Conservation (phyloP, 306 rosid genomes). For the Trichosanthes truncata region DNA sequence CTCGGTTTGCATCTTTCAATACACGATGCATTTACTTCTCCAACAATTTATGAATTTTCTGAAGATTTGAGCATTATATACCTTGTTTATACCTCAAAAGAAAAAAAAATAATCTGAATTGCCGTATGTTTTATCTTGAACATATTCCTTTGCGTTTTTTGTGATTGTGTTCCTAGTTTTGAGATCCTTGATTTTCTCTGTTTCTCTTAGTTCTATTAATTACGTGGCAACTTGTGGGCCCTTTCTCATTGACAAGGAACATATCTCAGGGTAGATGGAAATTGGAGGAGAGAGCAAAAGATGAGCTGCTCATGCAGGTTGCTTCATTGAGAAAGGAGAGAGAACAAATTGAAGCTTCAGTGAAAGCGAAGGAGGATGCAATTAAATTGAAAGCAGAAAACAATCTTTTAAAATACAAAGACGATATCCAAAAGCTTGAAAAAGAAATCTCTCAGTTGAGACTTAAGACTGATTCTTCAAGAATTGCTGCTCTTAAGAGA, state of each 20-base stretch:
- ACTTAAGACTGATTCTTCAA: conserved; percentile 63
- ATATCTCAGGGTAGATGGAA: conserved; percentile 72
- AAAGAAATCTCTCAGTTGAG: conserved; percentile 69
- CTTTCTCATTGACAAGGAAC: conserved; percentile 44
- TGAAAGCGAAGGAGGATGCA: conserved; percentile 54
- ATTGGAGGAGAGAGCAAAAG: conserved; percentile 53
- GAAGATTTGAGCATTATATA: neutral
- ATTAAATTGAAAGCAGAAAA: conserved; percentile 60
- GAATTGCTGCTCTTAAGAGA: conserved; percentile 79
- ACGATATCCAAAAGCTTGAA: conserved; percentile 65
- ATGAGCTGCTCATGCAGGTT: conserved; percentile 41
- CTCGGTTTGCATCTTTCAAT: neutral
- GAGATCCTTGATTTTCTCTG: conserved; percentile 8
- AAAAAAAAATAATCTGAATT: neutral
- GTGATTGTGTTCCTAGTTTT: neutral
- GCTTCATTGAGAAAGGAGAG: conserved; percentile 58
- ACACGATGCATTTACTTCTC: neutral
- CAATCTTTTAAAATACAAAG: conserved; percentile 48
- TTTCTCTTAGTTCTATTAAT: conserved; percentile 14
- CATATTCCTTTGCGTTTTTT: neutral
- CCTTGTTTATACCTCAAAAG: neutral
- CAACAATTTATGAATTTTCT: neutral
- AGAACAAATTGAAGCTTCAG: conserved; percentile 59
- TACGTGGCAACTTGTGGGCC: conserved; percentile 25
- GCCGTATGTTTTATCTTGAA: neutral